Conservation (phyloP, 2,329 filamentous ascomycete species). For the Scedosporium dehoogii region DNA sequence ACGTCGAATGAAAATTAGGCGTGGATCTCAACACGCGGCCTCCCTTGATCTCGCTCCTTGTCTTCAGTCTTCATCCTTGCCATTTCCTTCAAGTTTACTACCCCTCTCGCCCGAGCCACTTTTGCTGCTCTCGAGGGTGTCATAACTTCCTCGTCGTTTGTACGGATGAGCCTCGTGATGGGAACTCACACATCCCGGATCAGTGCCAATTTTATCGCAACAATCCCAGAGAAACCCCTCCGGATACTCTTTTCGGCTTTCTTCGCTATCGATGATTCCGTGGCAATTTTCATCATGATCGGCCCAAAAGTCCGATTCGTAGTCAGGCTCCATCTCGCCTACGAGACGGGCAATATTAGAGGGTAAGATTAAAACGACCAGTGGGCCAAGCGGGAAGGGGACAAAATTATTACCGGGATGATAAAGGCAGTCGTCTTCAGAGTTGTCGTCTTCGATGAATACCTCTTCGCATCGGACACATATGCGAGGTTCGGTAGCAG, state of each 20-base stretch:
- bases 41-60: too few relatives aligned
- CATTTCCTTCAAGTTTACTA: neutral
- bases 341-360: neutral
- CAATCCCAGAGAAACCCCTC: conserved; percentile 16
- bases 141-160: conserved; percentile 3
- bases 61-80: too few relatives aligned
- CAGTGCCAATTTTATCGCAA: conserved; percentile 8
- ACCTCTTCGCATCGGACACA: neutral
- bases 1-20: too few relatives aligned
- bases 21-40: too few relatives aligned
- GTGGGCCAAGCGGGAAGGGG: too few relatives aligned
- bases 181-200: conserved; percentile 9
- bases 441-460: neutral
- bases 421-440: neutral
- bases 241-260: conserved; percentile 7
- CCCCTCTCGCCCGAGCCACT: neutral
- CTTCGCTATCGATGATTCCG: conserved; percentile 12
- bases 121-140: neutral
- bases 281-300: conserved; percentile 9
- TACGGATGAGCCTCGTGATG: conserved; percentile 11
- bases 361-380: neutral
- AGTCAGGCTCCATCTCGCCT: conserved; percentile 13
- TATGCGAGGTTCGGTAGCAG: neutral
- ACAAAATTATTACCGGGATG: too few relatives aligned
- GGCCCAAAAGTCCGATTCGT: conserved; percentile 7